Evolutionary conservation across 441 rosid species (phyloP).

Genomic region (Adansonia grandidieri): DNA sequence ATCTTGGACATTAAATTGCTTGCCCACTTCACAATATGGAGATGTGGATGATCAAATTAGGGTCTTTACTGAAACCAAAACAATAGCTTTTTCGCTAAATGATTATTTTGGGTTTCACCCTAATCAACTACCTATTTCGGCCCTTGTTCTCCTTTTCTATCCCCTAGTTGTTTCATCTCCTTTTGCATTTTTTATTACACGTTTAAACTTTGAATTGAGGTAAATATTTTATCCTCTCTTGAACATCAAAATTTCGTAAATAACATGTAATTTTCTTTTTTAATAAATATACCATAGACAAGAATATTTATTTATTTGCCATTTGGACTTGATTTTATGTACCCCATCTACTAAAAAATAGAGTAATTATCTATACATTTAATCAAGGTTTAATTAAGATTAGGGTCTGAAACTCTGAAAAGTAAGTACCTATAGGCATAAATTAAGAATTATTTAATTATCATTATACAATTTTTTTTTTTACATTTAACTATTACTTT

Average conservation of each 20-base stretch:
- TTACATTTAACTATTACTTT: no score
- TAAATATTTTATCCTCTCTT: constrained; percentile 11
- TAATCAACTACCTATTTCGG: constrained; percentile 39
- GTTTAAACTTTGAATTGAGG: constrained; percentile 50
- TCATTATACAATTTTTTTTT: no score
- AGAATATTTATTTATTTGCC: no score
- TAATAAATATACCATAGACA: no score
- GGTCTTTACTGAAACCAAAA: constrained; percentile 39
- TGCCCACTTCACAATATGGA: constrained; percentile 59
- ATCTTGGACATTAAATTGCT: constrained; percentile 51
- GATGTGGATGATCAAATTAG: constrained; percentile 42
- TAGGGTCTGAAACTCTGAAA: no score
- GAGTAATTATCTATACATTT: no score
- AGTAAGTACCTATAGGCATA: no score
- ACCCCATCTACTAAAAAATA: no score
- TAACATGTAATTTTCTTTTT: not conserved
- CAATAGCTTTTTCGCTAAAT: constrained; percentile 41
- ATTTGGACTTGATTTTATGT: no score
- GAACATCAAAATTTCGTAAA: not conserved
- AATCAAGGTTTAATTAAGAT: no score
- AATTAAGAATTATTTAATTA: no score
- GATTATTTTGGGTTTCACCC: constrained; percentile 55
- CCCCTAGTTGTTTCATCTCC: constrained; percentile 47
- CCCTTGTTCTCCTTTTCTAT: constrained; percentile 37
- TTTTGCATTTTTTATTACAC: constrained; percentile 44